Conservation (phyloP, 2,329 filamentous ascomycete species). For the Akanthomyces dipterigenus region DNA sequence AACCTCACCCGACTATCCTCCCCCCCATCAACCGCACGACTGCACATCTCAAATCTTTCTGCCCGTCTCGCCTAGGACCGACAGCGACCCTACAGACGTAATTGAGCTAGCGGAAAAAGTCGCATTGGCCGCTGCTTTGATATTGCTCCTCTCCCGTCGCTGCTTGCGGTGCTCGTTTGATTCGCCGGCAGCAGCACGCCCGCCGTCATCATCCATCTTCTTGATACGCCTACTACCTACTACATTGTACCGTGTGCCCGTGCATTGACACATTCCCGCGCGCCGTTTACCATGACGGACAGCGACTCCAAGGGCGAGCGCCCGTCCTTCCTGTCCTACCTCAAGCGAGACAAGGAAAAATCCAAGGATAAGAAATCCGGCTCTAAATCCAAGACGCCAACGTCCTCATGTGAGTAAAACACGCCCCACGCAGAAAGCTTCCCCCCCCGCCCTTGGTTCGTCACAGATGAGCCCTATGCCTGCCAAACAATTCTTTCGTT, state of each 20-base stretch:
- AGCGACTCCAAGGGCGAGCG: not conserved
- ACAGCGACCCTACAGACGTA: not conserved
- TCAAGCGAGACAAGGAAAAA: slow-evolving; percentile 10
- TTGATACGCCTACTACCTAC: too few species aligned
- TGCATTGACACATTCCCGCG: too few species aligned
- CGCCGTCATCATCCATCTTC: too few species aligned
- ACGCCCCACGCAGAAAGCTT: not conserved
- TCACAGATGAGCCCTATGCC: not conserved
- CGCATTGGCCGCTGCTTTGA: too few species aligned
- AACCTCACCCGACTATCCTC: not conserved
- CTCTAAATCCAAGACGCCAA: slow-evolving; percentile 2
- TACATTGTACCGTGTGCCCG: too few species aligned
- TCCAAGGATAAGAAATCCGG: not conserved
- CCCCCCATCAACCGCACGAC: not conserved
- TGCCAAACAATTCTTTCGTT: not conserved
- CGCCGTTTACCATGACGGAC: not conserved
- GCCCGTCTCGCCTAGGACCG: not conserved
- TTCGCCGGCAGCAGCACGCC: too few species aligned
- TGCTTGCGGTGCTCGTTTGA: too few species aligned
- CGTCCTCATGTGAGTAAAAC: slow-evolving; percentile 5
- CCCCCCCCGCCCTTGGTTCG: not conserved
- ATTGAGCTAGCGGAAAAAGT: not conserved
- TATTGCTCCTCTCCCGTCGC: too few species aligned
- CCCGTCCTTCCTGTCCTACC: slow-evolving; percentile 10
- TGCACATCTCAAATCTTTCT: slow-evolving; percentile 4